A percentile compares a stretch with the other conserved stretches of the same genome.
These are phyloP conservation scores for Chlorella sp. DNA, from an alignment of 139 green algal species.

Conservation along the genomic window DNA sequence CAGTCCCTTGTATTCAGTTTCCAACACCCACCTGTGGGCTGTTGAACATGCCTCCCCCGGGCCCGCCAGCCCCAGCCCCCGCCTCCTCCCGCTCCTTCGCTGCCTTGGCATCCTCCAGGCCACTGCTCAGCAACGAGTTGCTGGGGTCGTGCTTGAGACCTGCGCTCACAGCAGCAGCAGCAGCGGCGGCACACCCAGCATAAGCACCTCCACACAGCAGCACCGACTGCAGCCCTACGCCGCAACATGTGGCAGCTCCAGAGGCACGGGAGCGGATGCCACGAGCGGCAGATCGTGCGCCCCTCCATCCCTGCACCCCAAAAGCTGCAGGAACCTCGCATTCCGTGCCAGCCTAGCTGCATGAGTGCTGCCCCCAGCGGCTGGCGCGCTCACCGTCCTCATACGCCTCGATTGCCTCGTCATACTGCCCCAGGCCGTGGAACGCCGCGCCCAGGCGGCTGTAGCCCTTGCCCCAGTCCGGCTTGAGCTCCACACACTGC, in stretches of 20 bases:
- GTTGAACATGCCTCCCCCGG: not conserved
- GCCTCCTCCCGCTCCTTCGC: constrained; percentile 27
- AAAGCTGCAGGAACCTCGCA: no score
- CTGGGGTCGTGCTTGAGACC: constrained; percentile 71
- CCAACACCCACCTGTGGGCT: no score
- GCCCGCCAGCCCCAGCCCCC: not conserved
- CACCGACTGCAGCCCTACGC: no score
- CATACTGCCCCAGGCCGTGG: constrained; percentile 58
- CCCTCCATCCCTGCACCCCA: no score
- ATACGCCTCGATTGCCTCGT: constrained; percentile 76
- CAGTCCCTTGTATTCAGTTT: no score
- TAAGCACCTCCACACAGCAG: no score
- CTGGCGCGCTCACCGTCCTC: constrained; percentile 51
- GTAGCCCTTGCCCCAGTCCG: constrained; percentile 94
- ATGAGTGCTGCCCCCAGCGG: no score
- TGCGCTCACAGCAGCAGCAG: constrained; percentile 16
- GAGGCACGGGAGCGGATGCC: no score
- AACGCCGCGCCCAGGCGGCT: constrained; percentile 81
- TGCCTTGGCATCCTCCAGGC: constrained; percentile 48
- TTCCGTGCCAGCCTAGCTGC: no score
- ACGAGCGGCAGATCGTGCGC: no score
- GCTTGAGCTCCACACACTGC: constrained; percentile 78
- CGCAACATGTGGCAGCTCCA: no score
- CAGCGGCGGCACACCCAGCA: no score
- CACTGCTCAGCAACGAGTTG: constrained; percentile 63